Evolutionary conservation across 2,329 filamentous ascomycete species (phyloP).

Genomic region (Blastomyces gilchristii): DNA sequence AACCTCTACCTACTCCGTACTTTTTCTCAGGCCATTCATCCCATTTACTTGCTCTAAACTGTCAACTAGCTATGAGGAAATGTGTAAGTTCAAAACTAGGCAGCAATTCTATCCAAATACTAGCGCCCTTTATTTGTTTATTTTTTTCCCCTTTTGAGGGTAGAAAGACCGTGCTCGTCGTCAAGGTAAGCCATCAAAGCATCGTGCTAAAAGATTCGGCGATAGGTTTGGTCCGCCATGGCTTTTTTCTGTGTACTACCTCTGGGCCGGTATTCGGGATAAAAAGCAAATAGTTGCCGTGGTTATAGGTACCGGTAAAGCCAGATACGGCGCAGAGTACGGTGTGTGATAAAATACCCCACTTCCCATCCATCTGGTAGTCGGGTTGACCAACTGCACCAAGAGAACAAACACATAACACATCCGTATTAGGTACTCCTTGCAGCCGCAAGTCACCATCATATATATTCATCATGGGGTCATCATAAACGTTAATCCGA

Average conservation of each 20-base stretch:
- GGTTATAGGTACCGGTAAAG: background rate
- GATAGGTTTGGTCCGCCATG: background rate
- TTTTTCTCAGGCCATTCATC: background rate
- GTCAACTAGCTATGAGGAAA: background rate
- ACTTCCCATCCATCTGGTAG: background rate
- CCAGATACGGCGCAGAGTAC: background rate
- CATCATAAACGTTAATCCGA: background rate
- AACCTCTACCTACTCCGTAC: background rate
- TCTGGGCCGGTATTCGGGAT: background rate
- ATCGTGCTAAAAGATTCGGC: background rate
- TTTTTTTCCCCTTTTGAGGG: too few species aligned
- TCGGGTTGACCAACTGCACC: background rate
- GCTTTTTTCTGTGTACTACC: background rate
- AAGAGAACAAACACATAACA: background rate
- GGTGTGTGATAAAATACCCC: background rate
- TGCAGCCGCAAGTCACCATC: background rate
- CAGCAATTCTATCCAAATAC: background rate
- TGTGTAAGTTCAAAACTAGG: background rate
- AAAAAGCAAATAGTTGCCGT: background rate
- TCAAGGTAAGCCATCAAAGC: background rate
- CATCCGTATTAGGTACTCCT: background rate
- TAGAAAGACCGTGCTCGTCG: background rate
- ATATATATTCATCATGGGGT: background rate
- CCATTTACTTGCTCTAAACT: background rate
- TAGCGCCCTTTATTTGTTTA: background rate